A percentile compares a stretch with the other conserved stretches of the same genome.
Conservation (phyloP, 2,329 filamentous ascomycete genomes). For the Corynespora cassiicola region DNA sequence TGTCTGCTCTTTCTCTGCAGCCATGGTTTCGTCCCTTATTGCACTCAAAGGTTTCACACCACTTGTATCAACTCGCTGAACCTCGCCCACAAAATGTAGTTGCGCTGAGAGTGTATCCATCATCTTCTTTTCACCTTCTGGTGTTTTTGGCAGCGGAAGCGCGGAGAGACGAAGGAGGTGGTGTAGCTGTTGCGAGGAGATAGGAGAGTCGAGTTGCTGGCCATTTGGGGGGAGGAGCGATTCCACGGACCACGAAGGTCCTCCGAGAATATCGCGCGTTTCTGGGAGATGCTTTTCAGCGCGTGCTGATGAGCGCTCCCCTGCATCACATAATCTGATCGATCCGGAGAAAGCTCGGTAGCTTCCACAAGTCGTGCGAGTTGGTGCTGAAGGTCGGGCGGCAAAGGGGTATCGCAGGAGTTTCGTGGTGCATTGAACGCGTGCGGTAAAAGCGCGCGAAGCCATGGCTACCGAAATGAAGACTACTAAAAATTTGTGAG, state of each 20-base stretch:
- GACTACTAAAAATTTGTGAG: too few species aligned
- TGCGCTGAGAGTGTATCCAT: conserved; percentile 79
- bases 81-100: conserved; percentile 86
- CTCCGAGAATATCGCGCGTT: conserved; percentile 58
- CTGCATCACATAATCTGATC: too few species aligned
- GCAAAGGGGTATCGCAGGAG: too few species aligned
- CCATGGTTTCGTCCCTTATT: conserved; percentile 78
- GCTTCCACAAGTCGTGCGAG: too few species aligned
- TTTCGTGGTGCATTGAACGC: too few species aligned
- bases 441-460: too few species aligned
- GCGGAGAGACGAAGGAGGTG: conserved; percentile 91
- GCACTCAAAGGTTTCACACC: conserved; percentile 76
- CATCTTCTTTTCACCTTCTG: conserved; percentile 72
- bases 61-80: conserved; percentile 79
- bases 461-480: too few species aligned
- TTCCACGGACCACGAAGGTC: conserved; percentile 83
- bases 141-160: conserved; percentile 72
- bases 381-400: too few species aligned
- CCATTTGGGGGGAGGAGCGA: conserved; percentile 67
- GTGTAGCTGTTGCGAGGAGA: conserved; percentile 73
- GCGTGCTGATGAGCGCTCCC: too few species aligned
- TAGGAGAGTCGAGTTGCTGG: conserved; percentile 41
- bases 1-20: conserved; percentile 62
- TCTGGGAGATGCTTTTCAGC: too few species aligned
- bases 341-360: too few species aligned